These are phyloP conservation scores for Stagonosporopsis chrysanthemi DNA, from an alignment of 2,329 filamentous ascomycete genomes.

Conservation along the genomic window DNA sequence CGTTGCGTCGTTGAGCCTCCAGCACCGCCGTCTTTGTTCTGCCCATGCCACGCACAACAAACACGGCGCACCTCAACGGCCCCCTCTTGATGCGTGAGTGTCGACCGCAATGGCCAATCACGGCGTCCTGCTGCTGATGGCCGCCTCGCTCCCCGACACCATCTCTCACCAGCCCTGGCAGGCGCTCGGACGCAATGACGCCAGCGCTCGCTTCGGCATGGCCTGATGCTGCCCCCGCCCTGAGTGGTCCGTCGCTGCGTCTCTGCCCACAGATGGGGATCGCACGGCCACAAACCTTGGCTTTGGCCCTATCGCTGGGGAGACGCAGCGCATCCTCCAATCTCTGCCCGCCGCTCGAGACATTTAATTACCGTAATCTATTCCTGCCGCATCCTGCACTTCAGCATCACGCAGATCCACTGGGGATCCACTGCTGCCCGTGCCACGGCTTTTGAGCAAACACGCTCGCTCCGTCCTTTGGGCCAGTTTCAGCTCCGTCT, in stretches of 20 bases:
- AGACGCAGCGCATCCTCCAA: slow-evolving; percentile 30
- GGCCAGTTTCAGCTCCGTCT: slow-evolving; percentile 13
- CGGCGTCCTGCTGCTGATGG: slow-evolving; percentile 1
- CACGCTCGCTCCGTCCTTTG: not conserved
- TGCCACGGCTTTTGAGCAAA: slow-evolving; percentile 13
- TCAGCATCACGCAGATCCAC: slow-evolving; percentile 34
- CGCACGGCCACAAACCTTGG: slow-evolving; percentile 39
- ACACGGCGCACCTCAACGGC: slow-evolving; percentile 7
- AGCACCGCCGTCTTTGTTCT: slow-evolving; percentile 16
- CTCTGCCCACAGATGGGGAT: slow-evolving; percentile 18
- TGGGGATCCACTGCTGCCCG: slow-evolving; percentile 11
- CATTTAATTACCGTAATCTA: slow-evolving; percentile 35
- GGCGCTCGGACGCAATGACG: slow-evolving; percentile 21
- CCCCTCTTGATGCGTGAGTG: slow-evolving; percentile 6
- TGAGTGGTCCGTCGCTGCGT: slow-evolving; percentile 26
- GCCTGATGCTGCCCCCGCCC: slow-evolving; percentile 6
- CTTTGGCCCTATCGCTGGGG: slow-evolving; percentile 41
- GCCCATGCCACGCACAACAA: slow-evolving; percentile 17
- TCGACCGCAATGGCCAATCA: not conserved
- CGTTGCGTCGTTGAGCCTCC: slow-evolving; percentile 19
- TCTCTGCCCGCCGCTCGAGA: slow-evolving; percentile 26
- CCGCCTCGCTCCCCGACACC: slow-evolving; percentile 4
- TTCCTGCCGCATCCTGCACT: slow-evolving; percentile 29
- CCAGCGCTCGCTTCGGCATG: slow-evolving; percentile 17
- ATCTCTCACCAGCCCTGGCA: slow-evolving; percentile 12